Evolutionary conservation across 495 filamentous ascomycete species (phyloP), one percentile per base, ranked within the genome.

Genomic region (Aspergillus mulundensis): DNA sequence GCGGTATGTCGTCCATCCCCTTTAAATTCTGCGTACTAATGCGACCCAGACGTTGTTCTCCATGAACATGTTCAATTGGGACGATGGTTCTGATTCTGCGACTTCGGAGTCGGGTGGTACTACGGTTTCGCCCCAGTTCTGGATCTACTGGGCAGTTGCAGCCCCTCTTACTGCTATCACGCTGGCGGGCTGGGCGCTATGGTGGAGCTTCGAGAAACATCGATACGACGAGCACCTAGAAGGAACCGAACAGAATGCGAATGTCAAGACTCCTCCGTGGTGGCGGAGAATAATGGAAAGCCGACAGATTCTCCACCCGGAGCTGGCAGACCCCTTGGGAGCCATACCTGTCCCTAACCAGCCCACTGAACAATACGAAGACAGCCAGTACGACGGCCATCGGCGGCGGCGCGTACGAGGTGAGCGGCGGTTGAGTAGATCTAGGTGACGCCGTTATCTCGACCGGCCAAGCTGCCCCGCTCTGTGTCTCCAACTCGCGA

Each of bases 51-150:
- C 46, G 7, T 14, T 49, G 11, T 49, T 49, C 25, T 49, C 46
- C 5, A 49, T 49, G 46, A 49, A 49, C 46, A 49, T 49, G 46
- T 49, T 49, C n/a, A 49, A 49, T 11, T 49, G 46, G 46, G 46
- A 49, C 25, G 25, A 49, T 15, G 6, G 41, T 1, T 44, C 11
- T 19, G 11, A 24, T 14, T 14, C 32, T 14, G 41, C 4, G 20
- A 24, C 3, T 23, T 1, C 46, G 2, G 46, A 18, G 4, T 19
- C 28, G 12, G 46, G 20, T 19, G 41, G 20, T 23, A 8, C 41
- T 21, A 49, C 46, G 18, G 18, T 49, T 12, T 49, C 46, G 18
- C 16, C 46, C 1, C 25, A 28, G 12, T 49, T 49, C 46, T 49
- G 46, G 46, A 49, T 49, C 3, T 49, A 49, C n/a, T 49, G 46